Conservation (phyloP, 1,139 yeast genomes). For the Geotrichum siamense region DNA sequence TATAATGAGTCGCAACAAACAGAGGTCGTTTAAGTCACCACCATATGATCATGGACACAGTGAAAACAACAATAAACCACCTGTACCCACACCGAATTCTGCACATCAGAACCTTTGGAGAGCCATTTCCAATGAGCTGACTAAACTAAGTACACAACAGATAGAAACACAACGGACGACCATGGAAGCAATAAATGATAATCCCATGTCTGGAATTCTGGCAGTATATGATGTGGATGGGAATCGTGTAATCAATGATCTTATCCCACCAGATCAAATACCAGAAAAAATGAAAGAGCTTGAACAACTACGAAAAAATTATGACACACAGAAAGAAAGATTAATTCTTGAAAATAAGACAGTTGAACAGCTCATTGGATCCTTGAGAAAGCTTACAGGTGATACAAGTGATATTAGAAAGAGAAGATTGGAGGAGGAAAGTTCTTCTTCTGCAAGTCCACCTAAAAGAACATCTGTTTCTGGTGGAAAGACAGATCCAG, state of each 20-base stretch:
- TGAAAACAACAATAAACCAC: constrained; percentile 3
- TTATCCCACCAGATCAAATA: constrained; percentile 2
- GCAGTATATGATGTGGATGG: constrained; percentile 18
- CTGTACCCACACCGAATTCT: constrained; percentile 11
- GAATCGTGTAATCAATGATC: constrained; percentile 15
- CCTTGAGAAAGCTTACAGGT: constrained; percentile 15
- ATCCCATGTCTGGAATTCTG: constrained; percentile 15
- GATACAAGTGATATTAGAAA: constrained; percentile 6
- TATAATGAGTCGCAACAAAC: constrained; percentile 12
- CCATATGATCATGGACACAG: constrained; percentile 7
- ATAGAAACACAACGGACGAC: constrained; percentile 9
- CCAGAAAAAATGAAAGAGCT: constrained; percentile 8
- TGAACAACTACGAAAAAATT: constrained; percentile 8
- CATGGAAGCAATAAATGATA: constrained; percentile 13
- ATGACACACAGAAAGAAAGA: constrained; percentile 6
- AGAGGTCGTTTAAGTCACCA: constrained; percentile 11
- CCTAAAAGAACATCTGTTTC: background rate
- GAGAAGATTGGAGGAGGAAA: constrained; percentile 3
- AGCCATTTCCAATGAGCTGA: constrained; percentile 18
- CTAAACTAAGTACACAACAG: constrained; percentile 11
- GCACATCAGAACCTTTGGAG: constrained; percentile 18
- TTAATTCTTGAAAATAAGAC: constrained; percentile 16
- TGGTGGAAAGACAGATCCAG: constrained; percentile 5
- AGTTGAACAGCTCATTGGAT: constrained; percentile 14
- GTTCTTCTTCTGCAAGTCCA: constrained; percentile 5